Conservation (phyloP, 441 rosid genomes). For the Gossypium schwendimanii region DNA sequence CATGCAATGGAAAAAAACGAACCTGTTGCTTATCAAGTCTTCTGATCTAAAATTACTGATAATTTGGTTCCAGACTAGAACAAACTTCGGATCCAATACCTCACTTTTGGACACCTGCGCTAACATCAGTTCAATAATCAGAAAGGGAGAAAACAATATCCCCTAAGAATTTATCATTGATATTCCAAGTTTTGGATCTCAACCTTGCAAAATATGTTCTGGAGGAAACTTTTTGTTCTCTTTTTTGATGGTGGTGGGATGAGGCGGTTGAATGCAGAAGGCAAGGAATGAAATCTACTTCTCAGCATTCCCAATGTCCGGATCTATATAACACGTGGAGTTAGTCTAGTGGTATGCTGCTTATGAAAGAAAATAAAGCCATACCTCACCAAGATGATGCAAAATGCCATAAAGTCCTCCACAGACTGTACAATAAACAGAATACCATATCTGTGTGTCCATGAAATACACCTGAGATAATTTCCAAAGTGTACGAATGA, state of each 20-base stretch:
- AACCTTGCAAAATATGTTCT: slow-evolving; percentile 52
- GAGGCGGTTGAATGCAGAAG: slow-evolving; percentile 79
- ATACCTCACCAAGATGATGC: slow-evolving; percentile 98
- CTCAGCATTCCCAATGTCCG: slow-evolving; percentile 97
- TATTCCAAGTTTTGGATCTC: slow-evolving; percentile 13
- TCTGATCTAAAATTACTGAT: slow-evolving; percentile 63
- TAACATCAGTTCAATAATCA: slow-evolving; percentile 12
- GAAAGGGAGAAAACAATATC: slow-evolving; percentile 1
- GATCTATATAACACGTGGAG: slow-evolving; percentile 46
- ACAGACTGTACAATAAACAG: slow-evolving; percentile 82
- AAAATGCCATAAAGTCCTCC: slow-evolving; percentile 96
- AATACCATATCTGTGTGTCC: slow-evolving; percentile 99
- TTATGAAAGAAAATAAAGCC: slow-evolving; percentile 25
- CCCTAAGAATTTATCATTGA: neutral
- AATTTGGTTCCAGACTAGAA: slow-evolving; percentile 89
- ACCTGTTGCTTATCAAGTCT: slow-evolving; percentile 94
- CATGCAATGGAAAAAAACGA: slow-evolving; percentile 13
- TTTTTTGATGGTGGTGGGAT: slow-evolving; percentile 59
- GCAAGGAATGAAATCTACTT: slow-evolving; percentile 86
- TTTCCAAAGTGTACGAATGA: slow-evolving; percentile 6
- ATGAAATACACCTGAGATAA: slow-evolving; percentile 83
- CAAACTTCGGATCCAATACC: slow-evolving; percentile 68
- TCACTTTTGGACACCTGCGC: slow-evolving; percentile 45
- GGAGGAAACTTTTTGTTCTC: slow-evolving; percentile 39
- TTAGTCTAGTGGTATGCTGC: slow-evolving; percentile 22